phyloP scores from a whole-genome alignment of 1,284 basidiomycete genomes.

The Boletellus deceptivus region DNA sequence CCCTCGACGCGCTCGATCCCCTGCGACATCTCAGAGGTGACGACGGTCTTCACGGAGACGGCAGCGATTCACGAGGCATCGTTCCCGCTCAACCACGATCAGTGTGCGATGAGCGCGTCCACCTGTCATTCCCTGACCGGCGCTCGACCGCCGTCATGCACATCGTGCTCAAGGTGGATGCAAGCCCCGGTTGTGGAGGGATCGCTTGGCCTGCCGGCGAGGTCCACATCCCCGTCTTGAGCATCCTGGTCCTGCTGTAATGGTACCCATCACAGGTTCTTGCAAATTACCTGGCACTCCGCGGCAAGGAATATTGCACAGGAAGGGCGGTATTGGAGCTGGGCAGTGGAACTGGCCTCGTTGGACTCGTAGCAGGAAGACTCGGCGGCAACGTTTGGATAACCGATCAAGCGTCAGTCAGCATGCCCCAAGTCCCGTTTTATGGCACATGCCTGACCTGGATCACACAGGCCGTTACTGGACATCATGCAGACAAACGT shows the following conservation, averaged over 20 bases:
- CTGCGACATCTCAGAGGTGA: slow-evolving; percentile 60
- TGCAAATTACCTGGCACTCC: slow-evolving; percentile 66
- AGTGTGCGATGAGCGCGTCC: slow-evolving; percentile 46
- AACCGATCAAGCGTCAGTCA: slow-evolving; percentile 85
- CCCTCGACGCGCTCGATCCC: slow-evolving; percentile 57
- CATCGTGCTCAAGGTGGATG: slow-evolving; percentile 64
- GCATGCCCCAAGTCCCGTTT: slow-evolving; percentile 10
- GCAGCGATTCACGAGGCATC: slow-evolving; percentile 33
- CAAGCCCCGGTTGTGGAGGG: slow-evolving; percentile 86
- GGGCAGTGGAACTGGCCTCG: slow-evolving; percentile 87
- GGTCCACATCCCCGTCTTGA: slow-evolving; percentile 43
- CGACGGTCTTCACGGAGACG: slow-evolving; percentile 21
- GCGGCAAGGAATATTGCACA: slow-evolving; percentile 47
- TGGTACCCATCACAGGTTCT: slow-evolving; percentile 58
- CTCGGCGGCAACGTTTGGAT: slow-evolving; percentile 70
- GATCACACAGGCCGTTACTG: slow-evolving; percentile 64
- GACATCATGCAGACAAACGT: slow-evolving; percentile 76
- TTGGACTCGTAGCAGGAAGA: slow-evolving; percentile 78
- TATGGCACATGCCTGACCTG: slow-evolving; percentile 18
- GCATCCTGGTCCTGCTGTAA: not conserved
- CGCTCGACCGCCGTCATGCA: slow-evolving; percentile 32
- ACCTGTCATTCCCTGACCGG: slow-evolving; percentile 42
- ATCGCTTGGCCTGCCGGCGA: slow-evolving; percentile 92
- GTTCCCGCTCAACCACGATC: slow-evolving; percentile 60
- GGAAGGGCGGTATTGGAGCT: slow-evolving; percentile 75